These are phyloP conservation scores for Metschnikowia corniflorae DNA, from an alignment of 805 yeast species.

Conservation along the genomic window DNA sequence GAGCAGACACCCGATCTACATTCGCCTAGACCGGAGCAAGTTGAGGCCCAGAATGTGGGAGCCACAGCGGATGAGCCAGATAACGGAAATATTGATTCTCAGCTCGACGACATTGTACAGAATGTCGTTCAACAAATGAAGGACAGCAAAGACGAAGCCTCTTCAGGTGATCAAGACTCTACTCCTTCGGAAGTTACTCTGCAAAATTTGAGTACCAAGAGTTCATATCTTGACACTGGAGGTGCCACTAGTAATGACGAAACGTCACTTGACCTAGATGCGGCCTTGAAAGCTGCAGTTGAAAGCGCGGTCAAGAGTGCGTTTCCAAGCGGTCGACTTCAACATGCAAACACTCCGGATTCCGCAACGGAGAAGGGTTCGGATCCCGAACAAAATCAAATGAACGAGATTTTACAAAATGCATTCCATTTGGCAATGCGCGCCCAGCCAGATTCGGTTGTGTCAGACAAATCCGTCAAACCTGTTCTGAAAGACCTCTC, in stretches of 20 bases:
- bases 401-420: conserved; percentile 72
- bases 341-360: background rate
- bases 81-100: too few relatives aligned
- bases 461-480: conserved; percentile 13
- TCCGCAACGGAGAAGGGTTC: conserved; percentile 26
- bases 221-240: too few relatives aligned
- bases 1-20: conserved; percentile 4
- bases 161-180: too few relatives aligned
- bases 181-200: too few relatives aligned
- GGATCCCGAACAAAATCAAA: conserved; percentile 51
- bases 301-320: conserved; percentile 14
- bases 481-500: conserved; percentile 1
- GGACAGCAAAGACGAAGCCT: too few relatives aligned
- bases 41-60: too few relatives aligned
- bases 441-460: conserved; percentile 49
- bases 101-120: conserved; percentile 27
- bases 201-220: too few relatives aligned
- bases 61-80: too few relatives aligned
- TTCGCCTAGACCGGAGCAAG: too few relatives aligned
- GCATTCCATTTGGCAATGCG: conserved; percentile 76
- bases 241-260: too few relatives aligned
- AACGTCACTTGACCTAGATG: conserved; percentile 6
- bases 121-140: conserved; percentile 25
- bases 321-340: conserved; percentile 2
- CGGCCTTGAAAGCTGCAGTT: conserved; percentile 14